phyloP scores from a whole-genome alignment of 495 filamentous ascomycete genomes.

The Neurospora sp. region DNA sequence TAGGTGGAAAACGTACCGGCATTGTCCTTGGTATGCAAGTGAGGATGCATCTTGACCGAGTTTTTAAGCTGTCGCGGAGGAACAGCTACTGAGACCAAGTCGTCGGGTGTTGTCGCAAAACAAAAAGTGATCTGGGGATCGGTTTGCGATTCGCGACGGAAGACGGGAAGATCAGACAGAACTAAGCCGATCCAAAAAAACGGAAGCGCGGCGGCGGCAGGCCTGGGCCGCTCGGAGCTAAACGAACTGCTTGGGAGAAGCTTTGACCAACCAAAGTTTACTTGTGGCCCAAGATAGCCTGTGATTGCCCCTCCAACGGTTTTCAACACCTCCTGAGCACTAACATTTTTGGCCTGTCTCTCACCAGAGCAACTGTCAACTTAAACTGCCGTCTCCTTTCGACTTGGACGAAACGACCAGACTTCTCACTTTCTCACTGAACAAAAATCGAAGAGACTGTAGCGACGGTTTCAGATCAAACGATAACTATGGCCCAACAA shows the following conservation, averaged over 20 bases:
- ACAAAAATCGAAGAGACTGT: not conserved
- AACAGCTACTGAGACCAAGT: not conserved
- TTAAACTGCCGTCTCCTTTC: not conserved
- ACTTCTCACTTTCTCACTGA: not conserved
- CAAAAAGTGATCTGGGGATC: not conserved
- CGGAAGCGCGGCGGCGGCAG: not conserved
- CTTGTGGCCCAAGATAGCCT: not conserved
- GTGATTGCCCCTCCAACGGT: not conserved
- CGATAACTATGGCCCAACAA: constrained; percentile 31
- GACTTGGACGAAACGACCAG: not conserved
- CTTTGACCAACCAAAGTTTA: constrained; percentile 11
- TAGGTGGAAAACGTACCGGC: constrained; percentile 45
- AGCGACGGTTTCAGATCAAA: not conserved
- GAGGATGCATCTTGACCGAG: constrained; percentile 81
- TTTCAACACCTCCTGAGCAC: not conserved
- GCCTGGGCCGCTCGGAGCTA: not conserved
- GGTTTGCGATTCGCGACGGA: not conserved
- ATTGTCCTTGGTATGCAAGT: constrained; percentile 86
- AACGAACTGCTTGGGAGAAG: constrained; percentile 6
- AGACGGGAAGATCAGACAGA: not conserved
- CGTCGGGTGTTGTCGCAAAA: not conserved
- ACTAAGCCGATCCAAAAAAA: not conserved
- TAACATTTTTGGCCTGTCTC: not conserved
- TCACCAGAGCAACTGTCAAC: not conserved
- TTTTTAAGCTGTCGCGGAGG: not conserved